Evolutionary conservation across 2,329 filamentous ascomycete genomes (phyloP).

Genomic region (Diaporthe caulivora): DNA sequence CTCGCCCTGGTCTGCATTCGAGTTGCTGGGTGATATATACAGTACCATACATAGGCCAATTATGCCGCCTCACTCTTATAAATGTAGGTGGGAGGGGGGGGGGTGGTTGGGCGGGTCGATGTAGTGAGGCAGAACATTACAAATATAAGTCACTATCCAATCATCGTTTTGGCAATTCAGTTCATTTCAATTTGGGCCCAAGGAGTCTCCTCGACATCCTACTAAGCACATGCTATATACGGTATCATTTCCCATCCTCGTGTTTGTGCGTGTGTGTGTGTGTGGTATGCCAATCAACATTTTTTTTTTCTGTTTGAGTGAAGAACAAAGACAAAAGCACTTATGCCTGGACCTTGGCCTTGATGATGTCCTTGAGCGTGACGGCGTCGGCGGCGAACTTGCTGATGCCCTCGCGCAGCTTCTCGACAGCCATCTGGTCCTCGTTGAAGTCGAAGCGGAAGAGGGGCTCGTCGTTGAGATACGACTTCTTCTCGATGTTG

Average conservation of each 20-base stretch:
- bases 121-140: background rate
- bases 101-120: too few species aligned
- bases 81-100: too few species aligned
- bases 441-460: constrained; percentile 99
- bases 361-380: constrained; percentile 92
- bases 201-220: background rate
- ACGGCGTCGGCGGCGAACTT: constrained; percentile 98
- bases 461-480: constrained; percentile 87
- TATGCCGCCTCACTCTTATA: background rate
- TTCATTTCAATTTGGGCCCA: constrained; percentile 5
- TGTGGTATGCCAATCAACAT: constrained; percentile 19
- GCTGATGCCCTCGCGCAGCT: constrained; percentile 98
- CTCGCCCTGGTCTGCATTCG: background rate
- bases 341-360: constrained; percentile 79
- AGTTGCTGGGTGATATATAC: too few species aligned
- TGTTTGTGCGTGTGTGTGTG: constrained; percentile 2
- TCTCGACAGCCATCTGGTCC: constrained; percentile 99
- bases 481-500: constrained; percentile 87
- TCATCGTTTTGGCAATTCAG: background rate
- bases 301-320: background rate
- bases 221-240: constrained; percentile 30
- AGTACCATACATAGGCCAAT: background rate
- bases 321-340: background rate
- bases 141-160: too few species aligned
- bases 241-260: constrained; percentile 32